Evolutionary conservation across 495 filamentous ascomycete species (phyloP), one percentile per base, ranked within the genome.

Genomic region (Talaromyces thailandensis): DNA sequence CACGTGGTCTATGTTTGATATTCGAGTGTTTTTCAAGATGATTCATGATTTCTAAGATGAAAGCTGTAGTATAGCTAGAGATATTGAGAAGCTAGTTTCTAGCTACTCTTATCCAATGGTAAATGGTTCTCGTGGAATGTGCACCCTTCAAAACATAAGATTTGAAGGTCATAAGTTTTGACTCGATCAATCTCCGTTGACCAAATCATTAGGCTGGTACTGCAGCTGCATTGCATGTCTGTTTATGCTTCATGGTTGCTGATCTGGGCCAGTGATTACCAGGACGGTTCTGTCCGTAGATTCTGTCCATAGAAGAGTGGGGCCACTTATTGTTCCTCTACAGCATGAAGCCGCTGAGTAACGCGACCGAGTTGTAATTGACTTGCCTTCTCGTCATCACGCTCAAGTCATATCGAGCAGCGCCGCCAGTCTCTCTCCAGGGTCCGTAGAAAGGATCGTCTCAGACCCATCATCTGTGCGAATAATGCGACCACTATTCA

Each of bases 401-500:
- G n/a, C 12, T 61, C 40, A 61, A 26, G 66, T 70, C 72, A 75
- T 73, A 56, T 77, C 71, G 50, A 79, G 58, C 35, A 80, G 51
- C 14, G 70, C 73, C 48, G 66, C 70, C n/a, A 80, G 63, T 62
- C 69, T 75, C 58, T 68, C 68, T 23, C 73, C 70, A 11, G 71
- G 70, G 16, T 66, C 73, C 31, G 74, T 67, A 24, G 71, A 63
- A 55, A 67, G 67, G 53, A 71, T 70, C 29, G 66, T 59, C 24
- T 55, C 51, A 14, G 65, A 56, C 21, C 48, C 56, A 43, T 63
- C 68, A 29, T 63, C 40, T 25, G 65, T 45, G 23, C 61, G 64
- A 16, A 58, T 60, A 58, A 53, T 70, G 67, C 68, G 71, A 56
- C 72, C 70, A 56, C 77, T 71, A 66, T 66, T 66, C 45, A 91